A percentile compares a stretch with the other conserved stretches of the same genome.
These are phyloP conservation scores for Gamarada debralockiae DNA, from an alignment of 495 filamentous ascomycete genomes.

Conservation along the genomic window DNA sequence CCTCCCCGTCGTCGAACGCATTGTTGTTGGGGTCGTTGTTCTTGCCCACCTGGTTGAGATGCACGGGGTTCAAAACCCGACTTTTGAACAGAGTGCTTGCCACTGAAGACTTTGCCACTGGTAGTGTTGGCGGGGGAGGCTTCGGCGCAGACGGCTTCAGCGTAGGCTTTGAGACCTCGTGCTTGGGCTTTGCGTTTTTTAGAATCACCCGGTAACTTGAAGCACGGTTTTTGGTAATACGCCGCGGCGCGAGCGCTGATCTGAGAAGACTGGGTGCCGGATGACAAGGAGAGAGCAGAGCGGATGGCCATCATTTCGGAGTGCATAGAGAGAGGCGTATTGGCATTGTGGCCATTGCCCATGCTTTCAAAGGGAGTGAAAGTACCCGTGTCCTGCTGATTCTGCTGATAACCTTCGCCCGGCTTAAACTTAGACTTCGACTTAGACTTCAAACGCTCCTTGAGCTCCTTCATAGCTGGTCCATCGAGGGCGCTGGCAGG, in stretches of 20 bases:
- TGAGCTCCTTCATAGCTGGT: slow-evolving; percentile 25
- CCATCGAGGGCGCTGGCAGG: slow-evolving; percentile 27
- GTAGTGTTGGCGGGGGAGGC: slow-evolving; percentile 18
- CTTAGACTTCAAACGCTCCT: slow-evolving; percentile 27
- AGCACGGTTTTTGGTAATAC: slow-evolving; percentile 43
- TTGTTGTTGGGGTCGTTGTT: slow-evolving; percentile 12
- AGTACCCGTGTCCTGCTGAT: slow-evolving; percentile 9
- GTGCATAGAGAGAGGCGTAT: slow-evolving; percentile 45
- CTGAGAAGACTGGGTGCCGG: slow-evolving; percentile 34
- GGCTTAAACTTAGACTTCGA: slow-evolving; percentile 31
- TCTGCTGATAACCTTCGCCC: slow-evolving; percentile 3
- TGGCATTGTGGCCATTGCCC: slow-evolving; percentile 22
- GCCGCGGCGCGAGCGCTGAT: slow-evolving; percentile 27
- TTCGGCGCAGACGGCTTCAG: slow-evolving; percentile 35
- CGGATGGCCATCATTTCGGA: slow-evolving; percentile 54
- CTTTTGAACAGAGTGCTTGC: slow-evolving; percentile 37
- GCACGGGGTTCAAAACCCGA: slow-evolving; percentile 43
- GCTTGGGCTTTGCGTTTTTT: slow-evolving; percentile 39
- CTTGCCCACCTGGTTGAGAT: slow-evolving; percentile 35
- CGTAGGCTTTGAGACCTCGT: slow-evolving; percentile 40
- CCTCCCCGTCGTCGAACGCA: slow-evolving; percentile 18
- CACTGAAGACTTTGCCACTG: slow-evolving; percentile 22
- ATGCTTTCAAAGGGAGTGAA: slow-evolving; percentile 17
- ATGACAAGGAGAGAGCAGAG: slow-evolving; percentile 41
- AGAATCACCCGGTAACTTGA: slow-evolving; percentile 43